Base-by-base conservation (phyloP, 495 filamentous ascomycete genomes). In the Annulohypoxylon nitens region DNA sequence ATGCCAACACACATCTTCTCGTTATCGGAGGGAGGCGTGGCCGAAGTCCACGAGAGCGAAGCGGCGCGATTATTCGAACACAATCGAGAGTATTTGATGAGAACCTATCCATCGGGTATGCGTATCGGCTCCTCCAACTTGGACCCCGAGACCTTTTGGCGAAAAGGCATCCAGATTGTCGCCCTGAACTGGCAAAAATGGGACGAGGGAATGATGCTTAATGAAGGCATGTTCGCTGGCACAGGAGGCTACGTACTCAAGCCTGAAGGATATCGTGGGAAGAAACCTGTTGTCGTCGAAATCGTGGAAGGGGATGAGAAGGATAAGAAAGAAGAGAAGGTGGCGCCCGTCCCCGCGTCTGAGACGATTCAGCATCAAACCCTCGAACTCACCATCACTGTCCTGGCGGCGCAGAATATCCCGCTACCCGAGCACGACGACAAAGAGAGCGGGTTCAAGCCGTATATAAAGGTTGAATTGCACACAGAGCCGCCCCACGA, bases 181-280 rank as follows among this genome's bases (percentile, higher is more conserved):
- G 95, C 95, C 1, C 84, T 98, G 45, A 98, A 98, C 80, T 98
- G 95, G 95, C 95, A 98, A 75, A 91, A 90, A 62, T 89, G 90
- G 76, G 95, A 98, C 76, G 90, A 91, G 64, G 95, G 93, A 11
- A 97, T 93, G 92, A 98, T 98, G 95, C 87, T 97, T 1, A 97
- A 97, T 76, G 89, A 94, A 75, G 95, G 88, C 64, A 95, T 98
- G 93, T 98, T 98, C 78, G 86, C 87, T 3, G 91, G 90, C 10
- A 91, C 91, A 1, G 85, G 83, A 4, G 95, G 95, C 16, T 98
- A 93, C 85, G 90, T 96, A 1, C 84, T 96, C 1, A 98, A 98
- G 75, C 95, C 95, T 0, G 78, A 84, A 26, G 91, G 82, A 9
- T 83, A 83, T 67, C 79, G 82, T 36, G 78, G 71, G 36, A 43